Conservation (phyloP, 805 yeast species). For the Kluyveromyces wickerhamii region DNA sequence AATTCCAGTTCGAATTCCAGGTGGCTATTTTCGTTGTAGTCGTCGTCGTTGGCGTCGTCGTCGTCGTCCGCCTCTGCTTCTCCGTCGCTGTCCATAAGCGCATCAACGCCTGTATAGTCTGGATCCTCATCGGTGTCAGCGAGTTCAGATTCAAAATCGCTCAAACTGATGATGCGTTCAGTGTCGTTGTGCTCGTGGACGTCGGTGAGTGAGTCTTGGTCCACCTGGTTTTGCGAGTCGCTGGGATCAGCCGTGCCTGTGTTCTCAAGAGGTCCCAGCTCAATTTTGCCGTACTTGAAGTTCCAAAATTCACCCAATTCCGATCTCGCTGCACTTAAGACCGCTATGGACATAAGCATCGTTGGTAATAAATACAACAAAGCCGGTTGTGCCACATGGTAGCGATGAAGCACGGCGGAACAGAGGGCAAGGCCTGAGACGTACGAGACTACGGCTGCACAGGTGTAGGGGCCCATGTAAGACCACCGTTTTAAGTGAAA, state of each 20-base stretch:
- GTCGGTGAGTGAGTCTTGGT: background rate
- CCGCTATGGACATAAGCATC: constrained; percentile 28
- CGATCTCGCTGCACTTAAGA: constrained; percentile 31
- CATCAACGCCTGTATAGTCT: constrained; percentile 12
- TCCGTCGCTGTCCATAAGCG: constrained; percentile 9
- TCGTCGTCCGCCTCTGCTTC: constrained; percentile 7
- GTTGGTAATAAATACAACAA: constrained; percentile 54
- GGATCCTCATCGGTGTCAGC: constrained; percentile 19
- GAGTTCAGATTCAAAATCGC: constrained; percentile 7
- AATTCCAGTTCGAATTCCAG: too few relatives aligned
- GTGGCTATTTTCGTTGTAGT: background rate
- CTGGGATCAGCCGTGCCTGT: background rate
- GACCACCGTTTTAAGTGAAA: constrained; percentile 34
- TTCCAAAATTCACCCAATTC: constrained; percentile 37
- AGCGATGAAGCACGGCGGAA: constrained; percentile 32
- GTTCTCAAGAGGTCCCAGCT: background rate
- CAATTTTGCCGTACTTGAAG: constrained; percentile 23
- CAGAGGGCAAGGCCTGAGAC: constrained; percentile 39
- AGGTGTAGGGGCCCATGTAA: constrained; percentile 41
- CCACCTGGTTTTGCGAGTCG: background rate
- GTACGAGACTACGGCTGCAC: constrained; percentile 40
- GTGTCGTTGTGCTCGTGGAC: too few relatives aligned
- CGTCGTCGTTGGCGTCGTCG: background rate
- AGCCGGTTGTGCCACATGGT: constrained; percentile 56
- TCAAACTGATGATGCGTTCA: constrained; percentile 8